These are phyloP conservation scores for Patellaria atrata DNA, from an alignment of 495 filamentous ascomycete genomes.

Conservation along the genomic window DNA sequence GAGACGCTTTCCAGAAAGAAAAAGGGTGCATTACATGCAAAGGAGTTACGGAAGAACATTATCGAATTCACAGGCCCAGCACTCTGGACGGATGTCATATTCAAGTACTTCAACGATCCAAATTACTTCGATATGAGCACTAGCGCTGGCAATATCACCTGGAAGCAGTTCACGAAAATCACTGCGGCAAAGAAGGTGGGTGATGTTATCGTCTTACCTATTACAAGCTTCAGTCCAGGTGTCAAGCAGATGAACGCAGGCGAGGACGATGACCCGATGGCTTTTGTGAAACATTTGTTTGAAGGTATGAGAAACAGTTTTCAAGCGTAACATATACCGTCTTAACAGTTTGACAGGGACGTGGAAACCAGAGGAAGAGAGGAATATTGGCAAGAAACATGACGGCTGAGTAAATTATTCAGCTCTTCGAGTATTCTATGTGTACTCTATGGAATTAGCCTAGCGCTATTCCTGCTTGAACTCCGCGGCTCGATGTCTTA, in stretches of 20 bases:
- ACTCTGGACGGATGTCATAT: slow-evolving; percentile 86
- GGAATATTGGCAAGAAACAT: slow-evolving; percentile 33
- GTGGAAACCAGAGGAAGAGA: slow-evolving; percentile 61
- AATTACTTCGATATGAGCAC: slow-evolving; percentile 72
- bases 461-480: no score
- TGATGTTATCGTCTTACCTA: slow-evolving; percentile 85
- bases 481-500: no score
- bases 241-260: slow-evolving; percentile 89
- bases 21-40: slow-evolving; percentile 48
- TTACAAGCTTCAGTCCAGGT: slow-evolving; percentile 93
- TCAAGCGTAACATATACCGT: no score
- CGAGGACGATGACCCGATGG: slow-evolving; percentile 86
- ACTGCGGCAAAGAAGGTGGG: slow-evolving; percentile 69
- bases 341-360: slow-evolving; percentile 48
- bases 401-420: no score
- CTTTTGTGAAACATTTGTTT: slow-evolving; percentile 94
- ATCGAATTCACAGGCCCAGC: slow-evolving; percentile 94
- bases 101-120: slow-evolving; percentile 83
- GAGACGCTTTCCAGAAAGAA: slow-evolving; percentile 65
- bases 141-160: slow-evolving; percentile 62
- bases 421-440: no score
- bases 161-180: slow-evolving; percentile 80
- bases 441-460: no score
- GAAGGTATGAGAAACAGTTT: slow-evolving; percentile 56
- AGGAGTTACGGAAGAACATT: slow-evolving; percentile 56